A percentile compares a stretch with the other conserved stretches of the same genome.
Conservation (phyloP, 495 filamentous ascomycete species). For the Hypoxylon lenormandii region DNA sequence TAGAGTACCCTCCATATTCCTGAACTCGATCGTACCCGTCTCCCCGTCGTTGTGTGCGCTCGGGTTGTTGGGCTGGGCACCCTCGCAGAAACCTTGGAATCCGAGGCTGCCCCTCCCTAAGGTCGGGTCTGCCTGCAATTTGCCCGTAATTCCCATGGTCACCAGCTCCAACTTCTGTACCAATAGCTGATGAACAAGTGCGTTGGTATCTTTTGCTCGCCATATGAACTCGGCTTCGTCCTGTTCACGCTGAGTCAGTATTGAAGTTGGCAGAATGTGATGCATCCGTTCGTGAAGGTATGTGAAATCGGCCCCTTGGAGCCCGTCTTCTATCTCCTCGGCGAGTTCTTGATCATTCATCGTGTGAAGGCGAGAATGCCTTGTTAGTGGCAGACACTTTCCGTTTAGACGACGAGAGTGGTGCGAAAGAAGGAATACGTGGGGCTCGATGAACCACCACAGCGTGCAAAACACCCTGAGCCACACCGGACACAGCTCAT, state of each 20-base stretch:
- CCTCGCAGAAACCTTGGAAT: conserved; percentile 24
- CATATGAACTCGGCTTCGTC: conserved; percentile 21
- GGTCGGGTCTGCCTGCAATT: background rate
- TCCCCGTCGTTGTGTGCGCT: conserved; percentile 23
- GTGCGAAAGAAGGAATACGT: conserved; percentile 12
- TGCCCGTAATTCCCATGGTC: background rate
- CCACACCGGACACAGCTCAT: background rate
- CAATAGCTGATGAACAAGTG: conserved; percentile 8
- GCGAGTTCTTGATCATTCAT: background rate
- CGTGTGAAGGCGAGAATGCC: conserved; percentile 1
- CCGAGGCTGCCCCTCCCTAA: conserved; percentile 25
- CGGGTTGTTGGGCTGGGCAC: background rate
- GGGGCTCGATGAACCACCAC: conserved; percentile 31
- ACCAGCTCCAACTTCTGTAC: background rate
- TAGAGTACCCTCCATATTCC: conserved; percentile 19
- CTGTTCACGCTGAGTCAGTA: background rate
- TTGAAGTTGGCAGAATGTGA: background rate
- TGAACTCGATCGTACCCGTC: conserved; percentile 35
- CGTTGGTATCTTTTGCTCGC: background rate
- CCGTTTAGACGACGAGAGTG: conserved; percentile 7
- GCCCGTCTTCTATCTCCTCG: background rate
- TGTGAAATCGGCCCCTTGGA: background rate
- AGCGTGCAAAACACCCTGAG: conserved; percentile 26
- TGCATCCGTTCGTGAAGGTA: conserved; percentile 7
- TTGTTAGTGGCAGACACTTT: conserved; percentile 5